A percentile compares a stretch with the other conserved stretches of the same genome.
phyloP scores from a whole-genome alignment of 1,284 basidiomycete genomes.

The Fomitopsis pinicola region DNA sequence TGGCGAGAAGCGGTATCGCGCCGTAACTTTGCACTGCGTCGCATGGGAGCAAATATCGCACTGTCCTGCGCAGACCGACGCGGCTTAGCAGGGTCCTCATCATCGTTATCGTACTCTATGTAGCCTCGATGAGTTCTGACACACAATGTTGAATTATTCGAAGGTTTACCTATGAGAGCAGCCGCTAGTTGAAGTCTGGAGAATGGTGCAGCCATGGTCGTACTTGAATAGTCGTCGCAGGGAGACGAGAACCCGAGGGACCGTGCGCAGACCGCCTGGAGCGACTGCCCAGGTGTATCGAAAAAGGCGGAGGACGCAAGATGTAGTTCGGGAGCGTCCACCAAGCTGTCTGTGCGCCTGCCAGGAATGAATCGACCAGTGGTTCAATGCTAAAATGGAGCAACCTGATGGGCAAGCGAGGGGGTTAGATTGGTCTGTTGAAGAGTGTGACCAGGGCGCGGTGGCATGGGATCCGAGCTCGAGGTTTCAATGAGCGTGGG shows the following conservation, averaged over 20 bases:
- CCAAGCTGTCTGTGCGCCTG: background rate
- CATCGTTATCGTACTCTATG: conserved; percentile 81
- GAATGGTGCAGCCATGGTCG: conserved; percentile 38
- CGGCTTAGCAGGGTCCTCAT: conserved; percentile 53
- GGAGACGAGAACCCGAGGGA: background rate
- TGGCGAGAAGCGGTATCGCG: conserved; percentile 36
- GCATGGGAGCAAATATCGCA: conserved; percentile 74
- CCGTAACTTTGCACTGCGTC: conserved; percentile 46
- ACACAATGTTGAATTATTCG: background rate
- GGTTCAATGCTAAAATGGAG: too few relatives aligned
- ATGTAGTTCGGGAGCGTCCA: background rate
- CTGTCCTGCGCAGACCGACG: conserved; percentile 71
- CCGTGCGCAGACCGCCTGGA: background rate
- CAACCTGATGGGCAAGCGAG: background rate
- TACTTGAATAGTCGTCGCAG: background rate
- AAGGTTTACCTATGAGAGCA: conserved; percentile 61
- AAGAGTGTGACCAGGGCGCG: too few relatives aligned
- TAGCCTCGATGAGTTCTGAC: background rate
- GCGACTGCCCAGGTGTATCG: background rate
- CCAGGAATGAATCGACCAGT: background rate
- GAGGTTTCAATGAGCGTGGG: background rate
- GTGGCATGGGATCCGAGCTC: background rate
- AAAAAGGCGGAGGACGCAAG: background rate
- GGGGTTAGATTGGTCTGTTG: too few relatives aligned
- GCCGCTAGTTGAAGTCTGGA: conserved; percentile 79